A percentile compares a stretch with the other conserved stretches of the same genome.
These are phyloP conservation scores for Groenewaldozyma tartarivorans DNA, from an alignment of 805 yeast species.

Conservation along the genomic window DNA sequence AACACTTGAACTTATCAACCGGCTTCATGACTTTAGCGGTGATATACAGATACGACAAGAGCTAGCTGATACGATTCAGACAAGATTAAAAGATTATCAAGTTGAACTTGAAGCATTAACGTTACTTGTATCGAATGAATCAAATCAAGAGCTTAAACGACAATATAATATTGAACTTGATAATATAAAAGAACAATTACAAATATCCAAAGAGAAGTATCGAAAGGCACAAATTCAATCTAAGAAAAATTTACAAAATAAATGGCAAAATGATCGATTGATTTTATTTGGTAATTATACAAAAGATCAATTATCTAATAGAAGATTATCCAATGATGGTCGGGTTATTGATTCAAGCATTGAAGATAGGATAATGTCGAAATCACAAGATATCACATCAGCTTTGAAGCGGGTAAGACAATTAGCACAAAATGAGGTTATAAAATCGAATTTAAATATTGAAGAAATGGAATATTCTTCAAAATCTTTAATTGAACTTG, in stretches of 20 bases:
- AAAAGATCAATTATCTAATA: neutral
- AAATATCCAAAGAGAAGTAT: slow-evolving; percentile 11
- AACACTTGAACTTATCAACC: slow-evolving; percentile 11
- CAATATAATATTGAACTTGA: slow-evolving; percentile 13
- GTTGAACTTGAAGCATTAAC: slow-evolving; percentile 8
- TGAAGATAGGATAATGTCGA: slow-evolving; percentile 17
- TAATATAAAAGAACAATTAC: slow-evolving; percentile 12
- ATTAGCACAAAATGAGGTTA: slow-evolving; percentile 31
- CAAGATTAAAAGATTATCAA: slow-evolving; percentile 11
- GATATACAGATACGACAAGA: slow-evolving; percentile 11
- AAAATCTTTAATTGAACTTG: slow-evolving; percentile 24
- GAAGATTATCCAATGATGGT: neutral
- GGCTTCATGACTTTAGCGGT: slow-evolving; percentile 8
- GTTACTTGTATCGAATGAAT: slow-evolving; percentile 8
- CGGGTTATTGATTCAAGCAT: slow-evolving; percentile 5
- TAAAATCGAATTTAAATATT: slow-evolving; percentile 28
- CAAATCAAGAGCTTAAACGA: slow-evolving; percentile 1
- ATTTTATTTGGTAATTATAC: slow-evolving; percentile 12
- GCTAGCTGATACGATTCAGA: slow-evolving; percentile 15
- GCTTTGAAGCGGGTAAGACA: slow-evolving; percentile 19
- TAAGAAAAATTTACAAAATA: slow-evolving; percentile 13
- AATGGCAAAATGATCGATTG: slow-evolving; percentile 15
- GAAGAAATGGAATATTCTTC: slow-evolving; percentile 31
- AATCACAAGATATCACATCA: slow-evolving; percentile 19
- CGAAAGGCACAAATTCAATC: slow-evolving; percentile 18